phyloP scores from a whole-genome alignment of 164 flowering plant genomes.

The Akebia trifoliata region DNA sequence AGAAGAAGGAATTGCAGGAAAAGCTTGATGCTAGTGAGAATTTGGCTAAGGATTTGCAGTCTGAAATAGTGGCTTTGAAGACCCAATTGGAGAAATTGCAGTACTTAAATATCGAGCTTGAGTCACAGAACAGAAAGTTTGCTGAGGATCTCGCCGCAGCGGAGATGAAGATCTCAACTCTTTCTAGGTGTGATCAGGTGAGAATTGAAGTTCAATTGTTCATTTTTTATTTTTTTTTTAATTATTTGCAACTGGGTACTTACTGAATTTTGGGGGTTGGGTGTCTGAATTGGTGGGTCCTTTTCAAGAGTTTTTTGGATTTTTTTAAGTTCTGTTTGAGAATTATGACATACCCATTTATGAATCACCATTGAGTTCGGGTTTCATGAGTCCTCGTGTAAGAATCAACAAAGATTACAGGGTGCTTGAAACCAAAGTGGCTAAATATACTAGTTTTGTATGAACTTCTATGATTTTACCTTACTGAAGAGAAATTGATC shows the following conservation, averaged over 20 bases:
- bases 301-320: too few species aligned
- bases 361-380: background rate
- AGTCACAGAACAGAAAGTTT: constrained; percentile 39
- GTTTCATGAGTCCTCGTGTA: background rate
- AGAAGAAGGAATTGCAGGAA: constrained; percentile 30
- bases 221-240: background rate
- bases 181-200: constrained; percentile 31
- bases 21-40: constrained; percentile 35
- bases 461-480: too few species aligned
- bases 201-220: background rate
- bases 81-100: constrained; percentile 38
- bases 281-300: background rate
- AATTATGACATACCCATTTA: background rate
- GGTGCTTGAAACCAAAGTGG: background rate
- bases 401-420: background rate
- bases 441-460: background rate
- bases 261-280: background rate
- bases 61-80: constrained; percentile 38
- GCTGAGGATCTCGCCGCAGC: constrained; percentile 44
- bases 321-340: too few species aligned
- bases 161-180: constrained; percentile 35
- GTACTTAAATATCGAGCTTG: constrained; percentile 44
- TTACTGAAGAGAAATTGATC: too few species aligned
- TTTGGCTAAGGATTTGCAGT: constrained; percentile 39
- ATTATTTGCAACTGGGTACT: background rate